Evolutionary conservation across 176 grass and related monocot genomes (phyloP).

Genomic region (Puya raimondii): DNA sequence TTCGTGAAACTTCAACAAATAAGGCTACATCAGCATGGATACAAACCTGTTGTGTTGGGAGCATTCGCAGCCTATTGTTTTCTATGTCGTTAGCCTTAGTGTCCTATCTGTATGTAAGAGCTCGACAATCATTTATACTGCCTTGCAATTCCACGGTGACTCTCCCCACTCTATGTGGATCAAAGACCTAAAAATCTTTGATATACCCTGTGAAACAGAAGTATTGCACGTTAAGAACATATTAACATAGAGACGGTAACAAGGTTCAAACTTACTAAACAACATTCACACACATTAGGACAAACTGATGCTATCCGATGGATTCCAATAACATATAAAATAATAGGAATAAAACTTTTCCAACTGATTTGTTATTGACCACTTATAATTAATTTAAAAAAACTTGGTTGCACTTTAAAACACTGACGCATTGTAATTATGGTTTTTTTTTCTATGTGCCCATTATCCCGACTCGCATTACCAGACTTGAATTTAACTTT

Average conservation of each 20-base stretch:
- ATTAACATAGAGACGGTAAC: not conserved
- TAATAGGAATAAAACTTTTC: not conserved
- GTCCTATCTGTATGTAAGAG: slow-evolving; percentile 78
- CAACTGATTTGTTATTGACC: too few species aligned
- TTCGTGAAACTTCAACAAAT: not conserved
- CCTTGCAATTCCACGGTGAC: slow-evolving; percentile 74
- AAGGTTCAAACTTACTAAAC: not conserved
- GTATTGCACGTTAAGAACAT: not conserved
- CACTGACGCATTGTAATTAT: too few species aligned
- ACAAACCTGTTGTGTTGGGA: slow-evolving; percentile 78
- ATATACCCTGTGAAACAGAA: slow-evolving; percentile 54
- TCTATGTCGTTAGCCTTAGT: slow-evolving; percentile 75
- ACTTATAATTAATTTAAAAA: too few species aligned
- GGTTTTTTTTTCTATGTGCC: too few species aligned
- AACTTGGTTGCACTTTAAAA: too few species aligned
- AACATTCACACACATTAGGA: not conserved
- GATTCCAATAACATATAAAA: not conserved
- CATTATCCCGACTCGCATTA: too few species aligned
- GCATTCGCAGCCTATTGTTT: slow-evolving; percentile 56
- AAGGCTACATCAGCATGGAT: not conserved
- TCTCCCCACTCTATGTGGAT: slow-evolving; percentile 86
- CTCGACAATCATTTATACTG: slow-evolving; percentile 80
- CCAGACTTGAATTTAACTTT: too few species aligned
- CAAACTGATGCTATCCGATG: slow-evolving; percentile 5
- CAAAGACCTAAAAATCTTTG: slow-evolving; percentile 71